These are phyloP conservation scores for Solanum chacoense DNA, from an alignment of 305 asterid species.

Conservation along the genomic window DNA sequence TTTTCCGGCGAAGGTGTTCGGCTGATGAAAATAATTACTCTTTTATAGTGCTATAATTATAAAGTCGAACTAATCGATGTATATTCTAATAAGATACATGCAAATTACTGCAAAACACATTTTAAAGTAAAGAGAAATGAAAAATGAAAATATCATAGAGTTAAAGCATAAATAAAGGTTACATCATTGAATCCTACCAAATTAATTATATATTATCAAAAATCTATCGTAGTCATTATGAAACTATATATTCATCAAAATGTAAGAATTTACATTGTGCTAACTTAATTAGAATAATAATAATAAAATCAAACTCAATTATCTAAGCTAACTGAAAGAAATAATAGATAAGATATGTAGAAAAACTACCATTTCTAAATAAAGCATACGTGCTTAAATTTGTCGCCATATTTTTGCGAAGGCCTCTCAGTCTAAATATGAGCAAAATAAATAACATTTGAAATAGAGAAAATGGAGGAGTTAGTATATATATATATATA, in stretches of 20 bases:
- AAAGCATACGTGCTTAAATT: background rate
- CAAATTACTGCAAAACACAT: background rate
- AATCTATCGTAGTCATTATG: background rate
- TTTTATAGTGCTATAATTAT: too few relatives aligned
- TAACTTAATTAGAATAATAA: too few relatives aligned
- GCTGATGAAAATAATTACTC: too few relatives aligned
- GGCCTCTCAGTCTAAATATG: background rate
- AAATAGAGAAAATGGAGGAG: background rate
- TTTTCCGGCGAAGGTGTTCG: too few relatives aligned
- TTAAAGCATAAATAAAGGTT: background rate
- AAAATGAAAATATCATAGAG: too few relatives aligned
- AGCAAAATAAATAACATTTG: background rate
- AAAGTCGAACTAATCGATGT: too few relatives aligned
- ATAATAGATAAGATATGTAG: background rate
- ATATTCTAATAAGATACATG: too few relatives aligned
- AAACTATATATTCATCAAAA: background rate
- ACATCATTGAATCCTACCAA: background rate
- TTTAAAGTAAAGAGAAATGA: background rate
- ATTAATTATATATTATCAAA: too few relatives aligned
- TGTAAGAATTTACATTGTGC: too few relatives aligned
- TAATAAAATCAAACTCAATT: too few relatives aligned
- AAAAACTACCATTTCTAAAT: background rate
- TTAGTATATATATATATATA: too few relatives aligned
- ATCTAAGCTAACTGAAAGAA: too few relatives aligned
- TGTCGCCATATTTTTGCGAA: background rate